Conservation (phyloP, 1,284 basidiomycete species). For the Tylopilus sp. region DNA sequence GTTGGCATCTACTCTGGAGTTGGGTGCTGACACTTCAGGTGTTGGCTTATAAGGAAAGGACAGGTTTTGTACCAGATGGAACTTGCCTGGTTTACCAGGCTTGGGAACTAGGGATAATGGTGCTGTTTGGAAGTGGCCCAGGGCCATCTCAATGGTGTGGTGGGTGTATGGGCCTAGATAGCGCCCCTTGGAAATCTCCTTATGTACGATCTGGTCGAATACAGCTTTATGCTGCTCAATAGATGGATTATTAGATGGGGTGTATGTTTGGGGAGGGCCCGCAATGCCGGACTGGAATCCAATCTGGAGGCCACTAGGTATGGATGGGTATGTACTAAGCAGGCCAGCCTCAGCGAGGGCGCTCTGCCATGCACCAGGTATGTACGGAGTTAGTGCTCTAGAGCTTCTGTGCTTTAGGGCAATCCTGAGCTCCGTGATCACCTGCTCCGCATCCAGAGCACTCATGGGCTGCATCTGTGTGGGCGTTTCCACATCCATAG, state of each 20-base stretch:
- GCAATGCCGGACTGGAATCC: too few species aligned
- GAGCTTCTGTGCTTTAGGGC: background rate
- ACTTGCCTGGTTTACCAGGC: conserved; percentile 1
- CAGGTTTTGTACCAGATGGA: background rate
- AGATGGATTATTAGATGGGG: background rate
- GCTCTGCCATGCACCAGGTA: background rate
- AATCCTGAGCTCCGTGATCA: background rate
- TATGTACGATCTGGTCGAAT: too few species aligned
- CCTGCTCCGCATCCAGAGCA: background rate
- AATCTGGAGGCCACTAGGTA: background rate
- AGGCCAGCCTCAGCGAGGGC: background rate
- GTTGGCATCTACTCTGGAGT: background rate
- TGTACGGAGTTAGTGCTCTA: background rate
- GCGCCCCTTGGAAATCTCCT: background rate
- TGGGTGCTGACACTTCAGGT: too few species aligned
- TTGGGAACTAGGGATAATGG: background rate
- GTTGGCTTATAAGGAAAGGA: background rate
- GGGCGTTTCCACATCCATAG: too few species aligned
- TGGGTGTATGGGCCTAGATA: background rate
- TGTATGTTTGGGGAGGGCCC: too few species aligned
- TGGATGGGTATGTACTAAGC: background rate
- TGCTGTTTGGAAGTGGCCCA: background rate
- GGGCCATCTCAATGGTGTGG: too few species aligned
- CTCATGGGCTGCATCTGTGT: too few species aligned
- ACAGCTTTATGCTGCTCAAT: background rate